Conservation (phyloP, 139 green algal species). For the Mychonastes homosphaera region DNA sequence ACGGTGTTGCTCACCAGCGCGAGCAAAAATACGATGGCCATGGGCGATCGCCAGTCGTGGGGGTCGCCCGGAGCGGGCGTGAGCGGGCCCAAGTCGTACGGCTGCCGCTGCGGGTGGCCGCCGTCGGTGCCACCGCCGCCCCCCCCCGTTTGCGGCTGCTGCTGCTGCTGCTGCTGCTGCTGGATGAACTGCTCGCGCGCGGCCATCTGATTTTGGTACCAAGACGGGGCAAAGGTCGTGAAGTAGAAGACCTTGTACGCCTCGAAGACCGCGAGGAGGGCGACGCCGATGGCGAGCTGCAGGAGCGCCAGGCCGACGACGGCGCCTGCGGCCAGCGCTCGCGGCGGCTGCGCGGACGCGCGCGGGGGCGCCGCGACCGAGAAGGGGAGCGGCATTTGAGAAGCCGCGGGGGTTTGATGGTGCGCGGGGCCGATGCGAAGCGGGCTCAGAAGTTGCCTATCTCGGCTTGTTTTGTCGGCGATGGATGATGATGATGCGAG, state of each 20-base stretch:
- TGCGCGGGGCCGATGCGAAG: no score
- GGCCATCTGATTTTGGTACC: no score
- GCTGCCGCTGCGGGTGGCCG: not conserved
- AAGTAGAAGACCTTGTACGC: not conserved
- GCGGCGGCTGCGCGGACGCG: no score
- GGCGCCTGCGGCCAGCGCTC: no score
- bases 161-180: not conserved
- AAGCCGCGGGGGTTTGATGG: no score
- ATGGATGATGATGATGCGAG: no score
- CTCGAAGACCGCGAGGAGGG: not conserved
- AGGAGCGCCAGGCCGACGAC: no score
- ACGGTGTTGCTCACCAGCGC: not conserved
- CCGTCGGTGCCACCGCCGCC: not conserved
- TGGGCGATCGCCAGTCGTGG: not conserved
- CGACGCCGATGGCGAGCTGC: not conserved
- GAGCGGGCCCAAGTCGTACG: not conserved
- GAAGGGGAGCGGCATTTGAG: no score
- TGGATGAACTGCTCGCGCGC: not conserved
- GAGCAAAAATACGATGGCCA: not conserved
- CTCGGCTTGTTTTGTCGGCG: no score
- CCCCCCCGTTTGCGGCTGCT: not conserved
- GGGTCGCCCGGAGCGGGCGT: no score
- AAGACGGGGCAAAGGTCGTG: not conserved
- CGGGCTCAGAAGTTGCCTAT: no score
- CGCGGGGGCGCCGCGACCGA: no score